phyloP scores from a whole-genome alignment of 495 filamentous ascomycete genomes.

The Aspergillus haitiensis region DNA sequence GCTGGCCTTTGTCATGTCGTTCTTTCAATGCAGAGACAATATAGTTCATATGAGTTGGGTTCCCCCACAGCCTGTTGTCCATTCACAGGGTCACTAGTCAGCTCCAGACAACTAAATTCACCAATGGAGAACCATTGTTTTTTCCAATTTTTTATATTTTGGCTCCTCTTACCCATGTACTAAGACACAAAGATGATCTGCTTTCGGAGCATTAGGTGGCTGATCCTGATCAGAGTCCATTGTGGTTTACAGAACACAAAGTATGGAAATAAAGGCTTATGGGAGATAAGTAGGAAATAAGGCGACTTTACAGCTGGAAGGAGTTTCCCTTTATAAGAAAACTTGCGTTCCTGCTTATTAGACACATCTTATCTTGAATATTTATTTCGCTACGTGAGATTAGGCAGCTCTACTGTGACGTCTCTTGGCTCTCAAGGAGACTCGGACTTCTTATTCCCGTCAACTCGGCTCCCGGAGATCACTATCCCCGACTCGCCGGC shows the following conservation, averaged over 20 bases:
- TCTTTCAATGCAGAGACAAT: constrained; percentile 67
- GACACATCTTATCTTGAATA: neutral
- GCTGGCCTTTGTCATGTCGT: constrained; percentile 58
- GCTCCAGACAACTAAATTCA: neutral
- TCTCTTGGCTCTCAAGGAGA: neutral
- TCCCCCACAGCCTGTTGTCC: constrained; percentile 76
- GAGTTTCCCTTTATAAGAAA: neutral
- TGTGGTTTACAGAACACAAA: constrained; percentile 1
- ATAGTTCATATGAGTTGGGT: constrained; percentile 76
- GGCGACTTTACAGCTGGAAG: neutral
- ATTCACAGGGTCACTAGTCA: neutral
- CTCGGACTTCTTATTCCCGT: neutral
- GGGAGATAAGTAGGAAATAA: neutral
- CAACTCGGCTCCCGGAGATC: neutral
- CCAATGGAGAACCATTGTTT: too few species aligned
- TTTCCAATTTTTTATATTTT: neutral
- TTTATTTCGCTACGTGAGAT: neutral
- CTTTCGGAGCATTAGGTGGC: constrained; percentile 26
- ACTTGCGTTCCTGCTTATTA: neutral
- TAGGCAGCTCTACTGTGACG: constrained; percentile 3
- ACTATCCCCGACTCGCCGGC: neutral
- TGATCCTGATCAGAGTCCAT: constrained; percentile 21
- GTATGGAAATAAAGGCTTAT: neutral
- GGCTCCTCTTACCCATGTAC: constrained; percentile 78
- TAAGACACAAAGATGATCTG: constrained; percentile 87